Conservation (phyloP, 805 yeast species). For the Hanseniaspora singularis region DNA sequence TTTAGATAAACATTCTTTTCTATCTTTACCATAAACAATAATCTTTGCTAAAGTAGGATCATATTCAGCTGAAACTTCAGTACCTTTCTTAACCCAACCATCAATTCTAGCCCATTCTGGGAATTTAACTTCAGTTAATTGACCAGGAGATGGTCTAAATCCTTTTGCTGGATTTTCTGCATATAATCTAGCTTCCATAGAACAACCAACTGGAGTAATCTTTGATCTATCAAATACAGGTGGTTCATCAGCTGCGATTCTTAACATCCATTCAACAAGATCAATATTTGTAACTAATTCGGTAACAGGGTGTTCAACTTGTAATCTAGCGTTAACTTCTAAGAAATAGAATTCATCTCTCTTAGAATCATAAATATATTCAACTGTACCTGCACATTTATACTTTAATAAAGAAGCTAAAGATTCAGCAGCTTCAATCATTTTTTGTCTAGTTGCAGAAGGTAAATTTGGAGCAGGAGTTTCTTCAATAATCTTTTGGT, state of each 20-base stretch:
- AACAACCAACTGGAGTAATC: conserved; percentile 63
- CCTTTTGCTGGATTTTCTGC: conserved; percentile 96
- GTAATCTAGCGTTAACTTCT: conserved; percentile 92
- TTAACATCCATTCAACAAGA: conserved; percentile 93
- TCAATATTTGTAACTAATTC: conserved; percentile 92
- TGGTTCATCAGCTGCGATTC: conserved; percentile 78
- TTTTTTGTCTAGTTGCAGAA: conserved; percentile 54
- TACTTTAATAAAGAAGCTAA: conserved; percentile 74
- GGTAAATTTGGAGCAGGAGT: conserved; percentile 96
- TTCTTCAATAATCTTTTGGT: conserved; percentile 92
- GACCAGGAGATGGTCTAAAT: conserved; percentile 94
- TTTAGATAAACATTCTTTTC: conserved; percentile 70
- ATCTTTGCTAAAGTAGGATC: conserved; percentile 95
- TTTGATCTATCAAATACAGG: conserved; percentile 55
- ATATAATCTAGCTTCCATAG: conserved; percentile 93
- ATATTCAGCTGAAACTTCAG: conserved; percentile 79
- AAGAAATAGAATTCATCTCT: conserved; percentile 86
- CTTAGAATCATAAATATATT: conserved; percentile 76
- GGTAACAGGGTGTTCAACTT: conserved; percentile 96
- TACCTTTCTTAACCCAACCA: conserved; percentile 86
- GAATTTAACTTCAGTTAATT: conserved; percentile 68
- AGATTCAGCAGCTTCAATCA: conserved; percentile 77
- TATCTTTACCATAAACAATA: conserved; percentile 83
- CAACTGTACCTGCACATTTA: conserved; percentile 96
- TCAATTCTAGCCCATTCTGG: conserved; percentile 90